These are phyloP conservation scores for Podospora fimiseda DNA, from an alignment of 495 filamentous ascomycete genomes.

Conservation along the genomic window DNA sequence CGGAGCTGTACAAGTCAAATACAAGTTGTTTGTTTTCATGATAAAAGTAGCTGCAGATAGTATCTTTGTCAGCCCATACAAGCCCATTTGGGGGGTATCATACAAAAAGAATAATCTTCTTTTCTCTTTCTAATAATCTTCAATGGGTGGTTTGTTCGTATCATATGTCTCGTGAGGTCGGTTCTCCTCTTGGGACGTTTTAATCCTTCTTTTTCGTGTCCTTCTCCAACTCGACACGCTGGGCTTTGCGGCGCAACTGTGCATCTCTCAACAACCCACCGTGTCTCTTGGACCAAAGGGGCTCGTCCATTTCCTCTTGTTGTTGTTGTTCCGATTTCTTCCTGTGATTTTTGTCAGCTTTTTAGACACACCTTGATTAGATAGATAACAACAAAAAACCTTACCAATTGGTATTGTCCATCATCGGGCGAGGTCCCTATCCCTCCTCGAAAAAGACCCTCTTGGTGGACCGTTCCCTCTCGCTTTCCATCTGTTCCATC, in stretches of 20 bases:
- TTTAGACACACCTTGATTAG: no score
- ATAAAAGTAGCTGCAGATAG: constrained; percentile 10
- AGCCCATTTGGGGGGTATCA: constrained; percentile 11
- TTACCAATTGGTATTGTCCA: neutral
- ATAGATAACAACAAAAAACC: neutral
- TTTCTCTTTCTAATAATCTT: neutral
- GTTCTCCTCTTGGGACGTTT: neutral
- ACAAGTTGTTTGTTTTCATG: neutral
- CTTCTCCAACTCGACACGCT: neutral
- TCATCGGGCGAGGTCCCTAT: constrained; percentile 14
- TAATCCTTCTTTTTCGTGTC: neutral
- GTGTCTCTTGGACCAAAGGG: neutral
- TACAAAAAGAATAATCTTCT: neutral
- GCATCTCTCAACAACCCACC: constrained; percentile 3
- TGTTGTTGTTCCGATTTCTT: neutral
- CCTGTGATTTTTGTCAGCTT: neutral
- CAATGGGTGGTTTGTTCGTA: neutral
- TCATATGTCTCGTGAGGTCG: neutral
- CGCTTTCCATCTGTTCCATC: constrained; percentile 41
- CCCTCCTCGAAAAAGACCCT: constrained; percentile 43
- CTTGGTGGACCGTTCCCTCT: constrained; percentile 38
- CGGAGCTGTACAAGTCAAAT: neutral
- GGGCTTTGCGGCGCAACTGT: neutral
- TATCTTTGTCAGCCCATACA: neutral
- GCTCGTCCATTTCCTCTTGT: neutral